Evolutionary conservation across 257 asterid species (phyloP), one percentile per base, ranked within the genome.

Genomic region (Petrea volubilis): DNA sequence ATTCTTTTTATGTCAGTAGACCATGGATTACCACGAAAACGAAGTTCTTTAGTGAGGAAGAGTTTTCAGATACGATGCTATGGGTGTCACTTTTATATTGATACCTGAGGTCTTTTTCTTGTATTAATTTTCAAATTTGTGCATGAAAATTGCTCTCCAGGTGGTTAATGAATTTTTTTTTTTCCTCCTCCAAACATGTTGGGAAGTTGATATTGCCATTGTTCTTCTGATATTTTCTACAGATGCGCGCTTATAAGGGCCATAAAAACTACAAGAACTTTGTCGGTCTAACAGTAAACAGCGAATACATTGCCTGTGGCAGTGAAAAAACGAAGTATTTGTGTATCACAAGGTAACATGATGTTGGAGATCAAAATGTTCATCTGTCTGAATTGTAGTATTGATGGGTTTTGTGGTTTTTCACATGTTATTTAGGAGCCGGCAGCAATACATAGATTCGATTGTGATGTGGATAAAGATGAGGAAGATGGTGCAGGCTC

Each of bases 261-360:
- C 98, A 92, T 73, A 76, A 88, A 29, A 90, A 92, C 25, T 96
- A 89, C 81, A 89, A 86, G 75, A 92, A 90, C 66, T 90, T 90
- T 64, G 98, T 92, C 14, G 96, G 98, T 33, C 86, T 92, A 49
- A 78, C 92, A 2, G 96, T 82, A 59, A 87, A 85, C 78, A 74
- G 80, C 6, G 92, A 92, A 57, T 90, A 92, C 81, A 70, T 92
- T 38, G 96, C 96, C 43, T 92, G 98, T 75, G 98, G 98, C 24
- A 92, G 98, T 2, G 98, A 92, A 82, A 90, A 65, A 88, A 92
- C 58, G 96, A 92, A 81, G 96, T 86, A 7, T 90, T 79, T 50
- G 92, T 75, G 47, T 92, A 89, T 77, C 96, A 90, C 86, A 92
- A 92, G 96, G 98, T 91, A 80, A n/a, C 5, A 17, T 62, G 31